Conservation (phyloP, 1,284 basidiomycete species). For the Coniferiporia sulphurascens region DNA sequence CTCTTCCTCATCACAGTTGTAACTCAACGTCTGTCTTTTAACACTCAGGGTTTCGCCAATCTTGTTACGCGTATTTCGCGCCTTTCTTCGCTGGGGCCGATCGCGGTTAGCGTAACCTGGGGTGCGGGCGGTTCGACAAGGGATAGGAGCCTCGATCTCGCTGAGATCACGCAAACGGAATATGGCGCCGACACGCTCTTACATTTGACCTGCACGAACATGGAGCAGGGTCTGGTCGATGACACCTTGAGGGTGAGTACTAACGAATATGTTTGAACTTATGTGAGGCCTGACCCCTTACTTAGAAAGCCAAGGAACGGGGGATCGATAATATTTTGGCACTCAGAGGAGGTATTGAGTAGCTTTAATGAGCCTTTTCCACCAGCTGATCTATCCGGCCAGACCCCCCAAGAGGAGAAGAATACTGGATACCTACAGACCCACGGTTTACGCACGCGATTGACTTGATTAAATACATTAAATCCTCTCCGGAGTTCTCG, state of each 20-base stretch:
- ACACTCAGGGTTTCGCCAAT: constrained; percentile 75
- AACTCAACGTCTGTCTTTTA: constrained; percentile 17
- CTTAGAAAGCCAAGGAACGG: constrained; percentile 70
- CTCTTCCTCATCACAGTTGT: constrained; percentile 15
- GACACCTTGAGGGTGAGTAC: constrained; percentile 72
- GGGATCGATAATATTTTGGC: constrained; percentile 93
- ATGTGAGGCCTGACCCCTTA: background rate
- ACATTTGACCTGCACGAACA: constrained; percentile 98
- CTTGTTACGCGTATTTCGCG: constrained; percentile 77
- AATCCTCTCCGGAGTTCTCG: constrained; percentile 71
- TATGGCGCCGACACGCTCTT: constrained; percentile 81
- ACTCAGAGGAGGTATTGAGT: constrained; percentile 71
- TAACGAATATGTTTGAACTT: background rate
- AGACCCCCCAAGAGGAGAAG: constrained; percentile 92
- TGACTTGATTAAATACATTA: constrained; percentile 91
- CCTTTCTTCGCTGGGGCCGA: constrained; percentile 62
- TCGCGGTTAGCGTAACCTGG: constrained; percentile 91
- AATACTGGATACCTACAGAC: constrained; percentile 88
- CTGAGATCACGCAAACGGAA: constrained; percentile 63
- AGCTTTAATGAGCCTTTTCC: constrained; percentile 3
- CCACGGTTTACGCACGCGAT: constrained; percentile 82
- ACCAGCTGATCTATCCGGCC: constrained; percentile 12
- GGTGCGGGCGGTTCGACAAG: constrained; percentile 94
- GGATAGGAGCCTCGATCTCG: constrained; percentile 84
- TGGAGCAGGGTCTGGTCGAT: constrained; percentile 86